Evolutionary conservation across 2,329 filamentous ascomycete species (phyloP), one percentile per base, ranked within the genome.

Genomic region (Beauveria caledonica): DNA sequence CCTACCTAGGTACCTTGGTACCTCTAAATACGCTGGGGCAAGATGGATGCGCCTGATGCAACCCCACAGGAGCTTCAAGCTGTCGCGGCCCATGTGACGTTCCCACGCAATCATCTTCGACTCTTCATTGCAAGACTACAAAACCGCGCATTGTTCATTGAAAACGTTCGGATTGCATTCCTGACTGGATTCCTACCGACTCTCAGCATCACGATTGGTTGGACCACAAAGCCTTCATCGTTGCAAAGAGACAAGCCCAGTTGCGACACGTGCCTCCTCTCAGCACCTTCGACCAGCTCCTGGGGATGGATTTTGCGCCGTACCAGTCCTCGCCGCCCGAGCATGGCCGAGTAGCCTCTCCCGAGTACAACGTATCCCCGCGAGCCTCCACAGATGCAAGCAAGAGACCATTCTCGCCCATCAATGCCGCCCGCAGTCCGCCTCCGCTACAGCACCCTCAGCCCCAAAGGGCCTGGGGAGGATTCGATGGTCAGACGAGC

Each of bases 251-350:
- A 13, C 13, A 27, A 36, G n/a, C 39, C 27, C 17, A 9, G 33
- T 27, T 17, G 17, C 55, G 25, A 58, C 46, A 4, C 36, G 36
- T 46, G 50, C 27, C 11, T 27, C 36, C 27, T 33, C 17, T 5
- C 27, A 49, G 19, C 13, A 27, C 42, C 10, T 44, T 27, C 25
- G 13, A 19, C 25, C 36, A 39, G 15, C 40, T 29, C 6, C 1
- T 10, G 63, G 77, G 68, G 60, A 94, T 94, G 89, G 90, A 97
- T 78, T 99, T 97, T 73, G 94, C 94, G 50, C 94, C 94, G 42
- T 99, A 97, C 77, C 94, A 97, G 78, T 93, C 93, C 74, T 88
- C 88, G 53, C 88, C 89, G 17, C 94, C 94, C 10, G 92, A 97
- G 77, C 82, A 88, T 67, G 85, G 86, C 66, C 90, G 93, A 69